phyloP scores from a whole-genome alignment of 2,329 filamentous ascomycete species.

The Fonsecaea multimorphosa region DNA sequence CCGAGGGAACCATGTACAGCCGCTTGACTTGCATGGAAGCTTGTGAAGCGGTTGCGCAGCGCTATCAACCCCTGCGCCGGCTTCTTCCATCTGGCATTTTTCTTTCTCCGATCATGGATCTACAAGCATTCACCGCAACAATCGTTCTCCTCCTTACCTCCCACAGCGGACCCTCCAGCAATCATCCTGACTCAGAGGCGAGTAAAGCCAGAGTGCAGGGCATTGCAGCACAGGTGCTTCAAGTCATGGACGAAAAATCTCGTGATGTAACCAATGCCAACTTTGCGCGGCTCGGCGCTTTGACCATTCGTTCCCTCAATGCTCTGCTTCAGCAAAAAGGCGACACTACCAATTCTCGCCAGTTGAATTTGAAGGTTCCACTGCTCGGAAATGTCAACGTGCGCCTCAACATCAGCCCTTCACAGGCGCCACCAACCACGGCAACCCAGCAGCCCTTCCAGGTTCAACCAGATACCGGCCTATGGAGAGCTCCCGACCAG shows the following conservation, averaged over 20 bases:
- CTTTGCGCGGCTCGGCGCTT: slow-evolving; percentile 25
- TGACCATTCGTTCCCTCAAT: slow-evolving; percentile 28
- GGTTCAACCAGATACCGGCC: background rate
- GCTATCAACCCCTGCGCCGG: slow-evolving; percentile 22
- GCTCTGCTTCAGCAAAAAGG: slow-evolving; percentile 21
- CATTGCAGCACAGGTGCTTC: slow-evolving; percentile 18
- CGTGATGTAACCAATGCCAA: slow-evolving; percentile 9
- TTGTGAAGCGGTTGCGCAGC: slow-evolving; percentile 25
- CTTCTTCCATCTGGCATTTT: slow-evolving; percentile 29
- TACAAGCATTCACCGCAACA: slow-evolving; percentile 31
- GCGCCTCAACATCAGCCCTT: slow-evolving; percentile 10
- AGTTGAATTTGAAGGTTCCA: slow-evolving; percentile 30
- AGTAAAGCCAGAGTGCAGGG: slow-evolving; percentile 21
- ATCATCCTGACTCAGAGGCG: slow-evolving; percentile 1
- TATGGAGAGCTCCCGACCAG: slow-evolving; percentile 1
- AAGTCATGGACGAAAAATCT: slow-evolving; percentile 29
- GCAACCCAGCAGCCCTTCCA: slow-evolving; percentile 7
- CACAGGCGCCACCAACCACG: background rate
- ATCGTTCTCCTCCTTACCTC: slow-evolving; percentile 29
- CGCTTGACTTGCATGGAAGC: slow-evolving; percentile 29
- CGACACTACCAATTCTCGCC: background rate
- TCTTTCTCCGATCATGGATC: slow-evolving; percentile 26
- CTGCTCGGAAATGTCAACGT: slow-evolving; percentile 30
- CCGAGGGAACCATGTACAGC: slow-evolving; percentile 23
- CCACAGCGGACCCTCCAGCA: slow-evolving; percentile 16